Conservation (phyloP, 1,284 basidiomycete species). For the Ganoderma resinaceum region DNA sequence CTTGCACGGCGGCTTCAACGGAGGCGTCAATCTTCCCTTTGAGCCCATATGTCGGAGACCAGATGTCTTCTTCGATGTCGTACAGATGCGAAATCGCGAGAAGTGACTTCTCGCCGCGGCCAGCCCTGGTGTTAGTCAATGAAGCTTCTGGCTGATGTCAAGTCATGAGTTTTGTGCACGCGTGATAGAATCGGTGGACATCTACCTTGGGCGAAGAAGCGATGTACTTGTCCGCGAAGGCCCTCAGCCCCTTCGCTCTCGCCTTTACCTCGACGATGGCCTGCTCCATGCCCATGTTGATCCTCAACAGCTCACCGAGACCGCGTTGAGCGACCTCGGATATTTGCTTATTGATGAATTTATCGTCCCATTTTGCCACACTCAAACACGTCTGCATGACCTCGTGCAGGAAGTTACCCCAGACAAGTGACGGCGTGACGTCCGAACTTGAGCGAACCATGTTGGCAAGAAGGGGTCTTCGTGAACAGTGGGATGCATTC, state of each 20-base stretch:
- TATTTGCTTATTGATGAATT: conserved; percentile 62
- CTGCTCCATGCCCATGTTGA: conserved; percentile 65
- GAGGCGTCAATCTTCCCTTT: conserved; percentile 97
- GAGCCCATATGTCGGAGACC: conserved; percentile 93
- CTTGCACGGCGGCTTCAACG: conserved; percentile 72
- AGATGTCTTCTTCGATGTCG: conserved; percentile 97
- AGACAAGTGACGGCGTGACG: conserved; percentile 73
- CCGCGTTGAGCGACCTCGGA: conserved; percentile 58
- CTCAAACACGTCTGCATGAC: conserved; percentile 83
- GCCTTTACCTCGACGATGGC: conserved; percentile 68
- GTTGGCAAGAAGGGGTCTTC: conserved; percentile 80
- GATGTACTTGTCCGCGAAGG: conserved; percentile 72
- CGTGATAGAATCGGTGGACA: conserved; percentile 1
- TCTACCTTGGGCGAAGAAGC: conserved; percentile 64
- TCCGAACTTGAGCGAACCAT: conserved; percentile 65
- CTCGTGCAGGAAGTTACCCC: conserved; percentile 91
- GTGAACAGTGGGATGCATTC: conserved; percentile 80
- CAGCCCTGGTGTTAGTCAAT: conserved; percentile 68
- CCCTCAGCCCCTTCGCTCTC: conserved; percentile 67
- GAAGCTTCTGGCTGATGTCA: conserved; percentile 63
- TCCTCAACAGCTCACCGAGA: conserved; percentile 66
- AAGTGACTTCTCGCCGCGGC: conserved; percentile 53
- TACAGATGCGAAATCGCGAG: conserved; percentile 80
- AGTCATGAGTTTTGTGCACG: conserved; percentile 11
- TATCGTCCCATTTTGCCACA: conserved; percentile 65